Base-by-base conservation (phyloP, 192 early-diverging fungal species). In the Dissophora ornata region DNA sequence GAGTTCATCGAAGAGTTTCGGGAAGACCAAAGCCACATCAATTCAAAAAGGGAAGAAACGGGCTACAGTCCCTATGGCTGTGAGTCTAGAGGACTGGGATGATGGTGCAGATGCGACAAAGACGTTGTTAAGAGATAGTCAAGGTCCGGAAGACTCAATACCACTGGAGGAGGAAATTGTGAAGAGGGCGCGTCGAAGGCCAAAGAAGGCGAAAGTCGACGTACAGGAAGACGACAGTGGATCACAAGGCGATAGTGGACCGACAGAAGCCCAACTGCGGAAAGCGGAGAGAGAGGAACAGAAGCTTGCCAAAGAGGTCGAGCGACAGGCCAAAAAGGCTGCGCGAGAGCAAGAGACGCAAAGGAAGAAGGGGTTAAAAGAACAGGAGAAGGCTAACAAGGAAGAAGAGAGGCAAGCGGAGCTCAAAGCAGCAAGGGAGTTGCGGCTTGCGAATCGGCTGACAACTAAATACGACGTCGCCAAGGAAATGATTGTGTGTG, bases 401-500 rank as follows among this genome's bases (percentile, higher is more conserved):
- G 61, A 55, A 47, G 40, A 62, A 29, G 55, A 46, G 29, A 62
- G 40, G 40, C 30, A 49, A 32, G 78, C 63, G 8, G 71, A 81
- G 25, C 79, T 57, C 26, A 38, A 48, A 46, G 69, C 61, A 4
- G 33, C 18, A 2, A 47, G 66, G 16, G 51, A 69, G 2, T 30
- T 77, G 5, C 57, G 62, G 30, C 44, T 77, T 19, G 81, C 60
- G 3, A 86, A 86, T 48, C 65, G 68, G 9, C 26, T 83, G 3
- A 70, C 60, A 5, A 56, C 26, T 22, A 63, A 78, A 13, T 57
- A 45, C 0, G 62, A 84, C 11, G 50, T 33, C 0, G 34, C 79
- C 10, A 70, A 82, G 30, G 85, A 86, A 51, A 82, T 84, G 51
- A 77, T 84, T 32, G 22, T 86, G 0, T 69, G 79, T 22, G 50